A percentile compares a stretch with the other conserved stretches of the same genome.
Conservation (phyloP, 2,329 filamentous ascomycete genomes). For the Alternaria atra region DNA sequence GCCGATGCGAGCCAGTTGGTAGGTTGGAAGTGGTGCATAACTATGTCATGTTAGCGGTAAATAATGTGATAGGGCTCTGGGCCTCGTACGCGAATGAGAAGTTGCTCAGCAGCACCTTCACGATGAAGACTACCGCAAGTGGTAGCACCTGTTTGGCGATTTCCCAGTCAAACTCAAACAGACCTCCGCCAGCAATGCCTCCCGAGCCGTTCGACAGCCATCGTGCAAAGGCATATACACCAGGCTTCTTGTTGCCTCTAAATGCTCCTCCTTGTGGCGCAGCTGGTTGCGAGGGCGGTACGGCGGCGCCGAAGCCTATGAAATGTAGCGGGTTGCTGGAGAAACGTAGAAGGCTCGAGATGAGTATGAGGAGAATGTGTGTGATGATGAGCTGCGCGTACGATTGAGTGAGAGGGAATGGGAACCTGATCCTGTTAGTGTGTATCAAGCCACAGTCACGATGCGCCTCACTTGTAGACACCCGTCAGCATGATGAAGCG, state of each 20-base stretch:
- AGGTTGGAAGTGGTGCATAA: slow-evolving; percentile 62
- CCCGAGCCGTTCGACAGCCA: slow-evolving; percentile 55
- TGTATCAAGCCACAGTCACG: too few relatives aligned
- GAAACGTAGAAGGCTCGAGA: slow-evolving; percentile 59
- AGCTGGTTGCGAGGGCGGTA: slow-evolving; percentile 55
- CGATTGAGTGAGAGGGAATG: slow-evolving; percentile 62
- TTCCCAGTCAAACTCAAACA: slow-evolving; percentile 62
- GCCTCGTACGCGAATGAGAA: slow-evolving; percentile 60
- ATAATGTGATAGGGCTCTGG: not conserved
- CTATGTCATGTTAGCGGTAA: slow-evolving; percentile 38
- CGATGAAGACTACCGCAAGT: slow-evolving; percentile 60
- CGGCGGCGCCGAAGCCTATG: slow-evolving; percentile 55
- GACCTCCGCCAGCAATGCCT: slow-evolving; percentile 62
- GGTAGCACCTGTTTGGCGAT: slow-evolving; percentile 60
- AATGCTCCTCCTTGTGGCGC: slow-evolving; percentile 44
- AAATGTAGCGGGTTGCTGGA: slow-evolving; percentile 54
- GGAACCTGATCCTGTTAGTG: slow-evolving; percentile 54
- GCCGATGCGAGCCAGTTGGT: slow-evolving; percentile 62
- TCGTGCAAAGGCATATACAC: slow-evolving; percentile 37
- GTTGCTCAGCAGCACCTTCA: slow-evolving; percentile 63
- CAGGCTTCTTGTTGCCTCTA: slow-evolving; percentile 37
- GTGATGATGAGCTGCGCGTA: slow-evolving; percentile 61
- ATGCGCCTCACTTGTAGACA: slow-evolving; percentile 51
- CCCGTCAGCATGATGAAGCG: slow-evolving; percentile 61
- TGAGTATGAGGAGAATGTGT: slow-evolving; percentile 58